These are phyloP conservation scores for Petunia secreta DNA, from an alignment of 257 asterid species.

Conservation along the genomic window DNA sequence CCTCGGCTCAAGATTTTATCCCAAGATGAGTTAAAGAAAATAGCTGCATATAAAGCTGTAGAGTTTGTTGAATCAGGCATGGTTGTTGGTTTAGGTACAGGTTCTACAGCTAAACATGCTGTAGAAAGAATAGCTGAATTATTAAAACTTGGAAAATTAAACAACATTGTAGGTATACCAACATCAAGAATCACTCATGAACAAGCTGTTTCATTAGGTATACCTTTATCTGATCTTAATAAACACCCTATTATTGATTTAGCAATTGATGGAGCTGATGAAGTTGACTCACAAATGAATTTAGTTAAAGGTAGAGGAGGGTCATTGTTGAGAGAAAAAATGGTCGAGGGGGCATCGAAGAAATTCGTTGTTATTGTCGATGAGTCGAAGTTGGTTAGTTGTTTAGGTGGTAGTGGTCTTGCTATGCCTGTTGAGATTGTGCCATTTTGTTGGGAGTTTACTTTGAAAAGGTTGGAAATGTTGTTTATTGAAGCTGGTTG, in stretches of 20 bases:
- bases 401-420: constrained; percentile 46
- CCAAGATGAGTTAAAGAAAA: constrained; percentile 50
- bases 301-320: constrained; percentile 57
- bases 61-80: constrained; percentile 52
- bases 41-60: constrained; percentile 51
- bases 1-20: not conserved
- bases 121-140: constrained; percentile 44
- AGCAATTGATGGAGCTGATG: constrained; percentile 55
- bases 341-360: constrained; percentile 47
- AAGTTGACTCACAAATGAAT: constrained; percentile 51
- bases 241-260: constrained; percentile 43
- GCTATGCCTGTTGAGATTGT: constrained; percentile 59
- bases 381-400: constrained; percentile 44
- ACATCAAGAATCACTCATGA: constrained; percentile 44
- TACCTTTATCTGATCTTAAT: constrained; percentile 46
- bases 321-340: constrained; percentile 48
- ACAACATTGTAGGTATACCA: constrained; percentile 47
- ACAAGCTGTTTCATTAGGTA: constrained; percentile 39
- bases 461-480: constrained; percentile 44
- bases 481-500: constrained; percentile 51
- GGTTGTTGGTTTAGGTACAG: constrained; percentile 54
- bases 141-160: constrained; percentile 36
- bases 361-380: constrained; percentile 50
- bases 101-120: constrained; percentile 55
- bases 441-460: constrained; percentile 46